Conservation (phyloP, 2,329 filamentous ascomycete species). For the Talaromyces pinophilus region DNA sequence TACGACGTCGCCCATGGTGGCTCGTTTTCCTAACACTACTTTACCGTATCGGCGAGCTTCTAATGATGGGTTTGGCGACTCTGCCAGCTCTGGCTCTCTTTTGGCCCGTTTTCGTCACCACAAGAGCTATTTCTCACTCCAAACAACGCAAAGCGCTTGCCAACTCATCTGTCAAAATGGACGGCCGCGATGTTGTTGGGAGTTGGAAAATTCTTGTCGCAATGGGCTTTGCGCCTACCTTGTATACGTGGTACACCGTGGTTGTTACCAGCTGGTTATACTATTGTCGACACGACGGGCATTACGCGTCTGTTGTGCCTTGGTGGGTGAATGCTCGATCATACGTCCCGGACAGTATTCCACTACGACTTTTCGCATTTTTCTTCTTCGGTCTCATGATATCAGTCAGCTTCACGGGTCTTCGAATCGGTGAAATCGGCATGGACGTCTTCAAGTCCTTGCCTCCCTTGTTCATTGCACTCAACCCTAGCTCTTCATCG, state of each 20-base stretch:
- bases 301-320: slow-evolving; percentile 18
- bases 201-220: slow-evolving; percentile 94
- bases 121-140: slow-evolving; percentile 75
- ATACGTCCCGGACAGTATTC: slow-evolving; percentile 75
- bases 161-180: slow-evolving; percentile 83
- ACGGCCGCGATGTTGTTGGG: slow-evolving; percentile 84
- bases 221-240: slow-evolving; percentile 74
- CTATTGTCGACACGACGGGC: slow-evolving; percentile 75
- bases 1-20: slow-evolving; percentile 61
- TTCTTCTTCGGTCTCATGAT: slow-evolving; percentile 80
- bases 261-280: slow-evolving; percentile 75
- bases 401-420: slow-evolving; percentile 83
- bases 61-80: slow-evolving; percentile 74
- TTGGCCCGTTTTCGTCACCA: slow-evolving; percentile 79
- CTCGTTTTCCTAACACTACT: slow-evolving; percentile 75
- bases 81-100: slow-evolving; percentile 85
- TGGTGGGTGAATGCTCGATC: slow-evolving; percentile 24
- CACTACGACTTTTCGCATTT: slow-evolving; percentile 73
- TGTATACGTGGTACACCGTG: slow-evolving; percentile 79
- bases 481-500: slow-evolving; percentile 81
- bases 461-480: slow-evolving; percentile 78
- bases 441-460: slow-evolving; percentile 98
- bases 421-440: slow-evolving; percentile 92
- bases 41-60: slow-evolving; percentile 76
- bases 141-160: slow-evolving; percentile 83